Evolutionary conservation across 176 grass and related monocot species (phyloP), one percentile per base, ranked within the genome.

Genomic region (Olyra latifolia): DNA sequence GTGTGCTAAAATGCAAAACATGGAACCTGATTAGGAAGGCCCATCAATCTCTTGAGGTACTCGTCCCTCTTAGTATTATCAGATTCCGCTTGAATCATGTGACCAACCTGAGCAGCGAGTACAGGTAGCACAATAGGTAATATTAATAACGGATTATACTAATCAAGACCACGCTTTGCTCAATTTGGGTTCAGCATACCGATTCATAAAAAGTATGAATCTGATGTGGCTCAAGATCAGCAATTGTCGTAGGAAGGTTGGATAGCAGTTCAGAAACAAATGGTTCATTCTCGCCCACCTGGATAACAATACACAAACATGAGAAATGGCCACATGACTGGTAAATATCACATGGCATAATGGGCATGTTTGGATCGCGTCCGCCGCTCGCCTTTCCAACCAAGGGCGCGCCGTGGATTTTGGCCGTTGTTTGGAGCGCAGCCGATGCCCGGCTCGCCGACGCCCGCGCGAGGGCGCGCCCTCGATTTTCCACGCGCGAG

Each of bases 201-300:
- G 97, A 99, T 91, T 99, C 97, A 54, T 99, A 99, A 68, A 99
- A 99, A 3, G 93, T 91, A 80, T 99, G 97, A 89, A 99, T 96
- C 83, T 99, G 97, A 63, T 99, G 97, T 42, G 93, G 93, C 87
- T 99, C 93, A 76, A 99, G 90, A 86, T 99, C 97, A 56, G 69
- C 82, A 88, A 99, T 89, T 75, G 97, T 99, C 55, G 77, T 91
- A 61, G 80, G 76, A 86, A 99, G 93, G 82, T 57, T 87, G 53
- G 81, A 47, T 49, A 99, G 59, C 58, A 99, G 79, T 89, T 99
- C 97, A 82, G 97, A 95, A 58, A 99, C 92, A 91, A 99, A 99
- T 54, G 97, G 97, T 72, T 99, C 93, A 60, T 91, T 99, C 74
- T 99, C 97, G 0, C 97, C 97, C 52, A 99, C 97, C 97, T 99